Evolutionary conservation across 768 basidiomycete genomes (phyloP).

Genomic region (Mycena galopus): DNA sequence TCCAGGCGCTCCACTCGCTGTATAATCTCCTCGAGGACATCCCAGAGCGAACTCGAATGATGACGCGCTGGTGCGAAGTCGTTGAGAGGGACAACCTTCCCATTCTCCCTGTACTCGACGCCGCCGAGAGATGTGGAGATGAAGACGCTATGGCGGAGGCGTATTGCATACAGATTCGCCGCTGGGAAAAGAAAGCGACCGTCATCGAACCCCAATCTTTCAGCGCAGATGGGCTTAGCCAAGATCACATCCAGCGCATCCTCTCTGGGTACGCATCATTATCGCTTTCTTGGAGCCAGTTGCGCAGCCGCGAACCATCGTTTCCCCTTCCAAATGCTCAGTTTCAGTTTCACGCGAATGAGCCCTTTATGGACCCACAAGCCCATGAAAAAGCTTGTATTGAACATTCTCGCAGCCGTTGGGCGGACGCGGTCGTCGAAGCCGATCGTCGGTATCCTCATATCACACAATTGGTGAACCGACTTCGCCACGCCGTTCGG

Average conservation of each 20-base stretch:
- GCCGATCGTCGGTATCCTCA: background rate
- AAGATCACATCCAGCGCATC: background rate
- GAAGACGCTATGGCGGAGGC: background rate
- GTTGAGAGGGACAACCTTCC: background rate
- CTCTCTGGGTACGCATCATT: background rate
- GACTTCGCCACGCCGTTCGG: background rate
- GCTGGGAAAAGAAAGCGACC: background rate
- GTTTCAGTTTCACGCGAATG: background rate
- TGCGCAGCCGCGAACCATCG: background rate
- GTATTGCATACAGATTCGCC: background rate
- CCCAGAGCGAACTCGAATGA: background rate
- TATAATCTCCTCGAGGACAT: background rate
- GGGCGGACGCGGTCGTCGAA: background rate
- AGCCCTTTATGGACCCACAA: background rate
- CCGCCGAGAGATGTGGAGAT: background rate
- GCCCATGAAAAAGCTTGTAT: background rate
- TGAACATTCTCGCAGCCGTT: background rate
- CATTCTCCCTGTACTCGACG: background rate
- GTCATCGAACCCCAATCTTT: conserved; percentile 1
- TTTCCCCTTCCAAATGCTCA: conserved; percentile 1
- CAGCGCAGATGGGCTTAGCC: background rate
- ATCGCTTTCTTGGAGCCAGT: background rate
- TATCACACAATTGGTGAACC: background rate
- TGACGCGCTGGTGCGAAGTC: background rate
- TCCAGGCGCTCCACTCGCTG: background rate